A percentile compares a stretch with the other conserved stretches of the same genome.
These are phyloP conservation scores for Aspergillus eucalypticola DNA, from an alignment of 2,329 filamentous ascomycete genomes.

Conservation along the genomic window DNA sequence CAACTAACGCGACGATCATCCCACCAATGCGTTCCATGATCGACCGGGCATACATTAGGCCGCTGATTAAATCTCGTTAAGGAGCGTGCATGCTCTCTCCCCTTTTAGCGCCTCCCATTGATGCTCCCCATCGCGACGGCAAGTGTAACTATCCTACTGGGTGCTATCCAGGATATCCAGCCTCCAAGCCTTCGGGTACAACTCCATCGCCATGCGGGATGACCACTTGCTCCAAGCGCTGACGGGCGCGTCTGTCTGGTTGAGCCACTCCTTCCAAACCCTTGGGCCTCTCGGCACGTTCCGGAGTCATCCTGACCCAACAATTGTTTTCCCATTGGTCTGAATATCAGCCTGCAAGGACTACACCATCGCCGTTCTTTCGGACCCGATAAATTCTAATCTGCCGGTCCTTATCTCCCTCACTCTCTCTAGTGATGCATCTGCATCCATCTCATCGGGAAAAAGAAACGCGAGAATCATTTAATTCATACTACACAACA, in stretches of 20 bases:
- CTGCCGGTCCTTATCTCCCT: background rate
- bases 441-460: slow-evolving; percentile 4
- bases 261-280: slow-evolving; percentile 5
- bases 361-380: background rate
- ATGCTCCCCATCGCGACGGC: background rate
- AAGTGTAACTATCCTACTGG: background rate
- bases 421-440: background rate
- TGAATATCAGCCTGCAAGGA: background rate
- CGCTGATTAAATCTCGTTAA: slow-evolving; percentile 14
- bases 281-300: slow-evolving; percentile 17
- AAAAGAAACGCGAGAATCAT: background rate
- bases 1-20: slow-evolving; percentile 16
- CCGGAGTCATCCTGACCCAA: slow-evolving; percentile 8
- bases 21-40: slow-evolving; percentile 19
- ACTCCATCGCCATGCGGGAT: background rate
- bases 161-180: background rate
- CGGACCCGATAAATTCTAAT: background rate
- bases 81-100: background rate
- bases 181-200: background rate
- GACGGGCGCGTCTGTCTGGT: slow-evolving; percentile 4
- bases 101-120: background rate
- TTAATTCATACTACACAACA: background rate
- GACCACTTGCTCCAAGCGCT: background rate
- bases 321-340: background rate
- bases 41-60: slow-evolving; percentile 23